Evolutionary conservation across 2,329 filamentous ascomycete species (phyloP), one percentile per base, ranked within the genome.

Genomic region (Fusarium abutilonis): DNA sequence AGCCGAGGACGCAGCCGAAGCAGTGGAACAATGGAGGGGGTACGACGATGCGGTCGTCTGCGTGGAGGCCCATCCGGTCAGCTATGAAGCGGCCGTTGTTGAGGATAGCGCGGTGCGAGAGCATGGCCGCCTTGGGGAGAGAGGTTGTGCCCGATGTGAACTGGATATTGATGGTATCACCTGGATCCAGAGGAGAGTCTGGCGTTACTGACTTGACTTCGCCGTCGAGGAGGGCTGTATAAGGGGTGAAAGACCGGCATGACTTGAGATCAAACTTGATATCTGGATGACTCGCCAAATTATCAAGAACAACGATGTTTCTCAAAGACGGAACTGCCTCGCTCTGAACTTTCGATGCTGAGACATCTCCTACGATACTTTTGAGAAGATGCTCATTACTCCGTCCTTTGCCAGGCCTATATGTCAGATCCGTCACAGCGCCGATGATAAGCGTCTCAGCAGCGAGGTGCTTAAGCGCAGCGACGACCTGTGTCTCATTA

Each of bases 111-210:
- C 83, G 84, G 77, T 98, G 94, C 1, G 86, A 89, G 29, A 99
- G 83, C 79, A 93, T 96, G 2, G 94, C 94, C 0, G 95, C 95
- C 78, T 98, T 98, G 19, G 93, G 94, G 70, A 85, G 82, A 1
- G 91, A 91, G 0, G 95, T 98, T 0, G 95, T 98, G n/a, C 94
- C 95, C 0, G 90, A 94, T 0, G 95, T 99, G 79, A 98, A 98
- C 75, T 98, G 94, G 64, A 98, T 97, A 73, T 97, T 98, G 66
- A 96, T 89, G 3, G 90, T 87, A 46, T 98, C 94, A 59, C 85
- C 74, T 0, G 87, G 81, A 14, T 80, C 66, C 2, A 89, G 79
- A 0, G 78, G 78, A 21, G 74, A 52, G 50, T 83, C 79, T 0
- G 83, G 82, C 17, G 60, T 70, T 2, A 86, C 69, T 3, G 73